Evolutionary conservation across 2,329 filamentous ascomycete genomes (phyloP).

Genomic region (Fusarium sp.): DNA sequence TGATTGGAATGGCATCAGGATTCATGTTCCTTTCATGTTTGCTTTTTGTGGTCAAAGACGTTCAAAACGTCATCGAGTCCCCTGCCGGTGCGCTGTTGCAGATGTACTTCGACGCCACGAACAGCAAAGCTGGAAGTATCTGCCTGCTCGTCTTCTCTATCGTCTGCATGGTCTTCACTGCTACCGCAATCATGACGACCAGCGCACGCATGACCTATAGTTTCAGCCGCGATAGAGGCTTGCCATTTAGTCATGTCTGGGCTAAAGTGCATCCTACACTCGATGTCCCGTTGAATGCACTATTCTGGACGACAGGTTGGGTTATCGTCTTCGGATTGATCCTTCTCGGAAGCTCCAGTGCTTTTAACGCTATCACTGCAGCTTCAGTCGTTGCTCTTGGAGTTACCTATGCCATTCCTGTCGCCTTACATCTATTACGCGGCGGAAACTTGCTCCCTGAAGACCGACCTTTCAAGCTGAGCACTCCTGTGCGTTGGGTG

Average conservation of each 20-base stretch:
- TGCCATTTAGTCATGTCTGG: constrained; percentile 72
- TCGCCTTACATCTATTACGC: constrained; percentile 74
- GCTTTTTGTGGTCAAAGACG: constrained; percentile 71
- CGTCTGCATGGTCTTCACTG: constrained; percentile 72
- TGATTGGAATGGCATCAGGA: constrained; percentile 72
- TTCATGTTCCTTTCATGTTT: constrained; percentile 70
- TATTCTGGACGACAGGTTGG: constrained; percentile 69
- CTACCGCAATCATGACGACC: constrained; percentile 73
- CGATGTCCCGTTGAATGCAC: constrained; percentile 73
- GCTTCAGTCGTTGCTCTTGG: constrained; percentile 78
- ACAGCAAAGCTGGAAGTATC: constrained; percentile 69
- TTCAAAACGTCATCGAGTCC: constrained; percentile 66
- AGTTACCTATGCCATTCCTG: constrained; percentile 80
- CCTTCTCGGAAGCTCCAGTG: constrained; percentile 73
- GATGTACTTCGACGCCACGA: constrained; percentile 73
- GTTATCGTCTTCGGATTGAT: constrained; percentile 77
- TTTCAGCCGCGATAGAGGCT: constrained; percentile 72
- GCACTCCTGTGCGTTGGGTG: constrained; percentile 51
- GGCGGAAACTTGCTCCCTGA: constrained; percentile 74
- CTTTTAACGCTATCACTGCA: constrained; percentile 78
- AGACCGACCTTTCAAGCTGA: constrained; percentile 52
- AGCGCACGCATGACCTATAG: constrained; percentile 75
- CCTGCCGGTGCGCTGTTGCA: constrained; percentile 68
- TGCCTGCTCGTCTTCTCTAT: constrained; percentile 75
- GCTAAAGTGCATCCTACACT: constrained; percentile 69